A percentile compares a stretch with the other conserved stretches of the same genome.
phyloP scores from a whole-genome alignment of 2,329 filamentous ascomycete species.

The Penicillium aurantiogriseum region DNA sequence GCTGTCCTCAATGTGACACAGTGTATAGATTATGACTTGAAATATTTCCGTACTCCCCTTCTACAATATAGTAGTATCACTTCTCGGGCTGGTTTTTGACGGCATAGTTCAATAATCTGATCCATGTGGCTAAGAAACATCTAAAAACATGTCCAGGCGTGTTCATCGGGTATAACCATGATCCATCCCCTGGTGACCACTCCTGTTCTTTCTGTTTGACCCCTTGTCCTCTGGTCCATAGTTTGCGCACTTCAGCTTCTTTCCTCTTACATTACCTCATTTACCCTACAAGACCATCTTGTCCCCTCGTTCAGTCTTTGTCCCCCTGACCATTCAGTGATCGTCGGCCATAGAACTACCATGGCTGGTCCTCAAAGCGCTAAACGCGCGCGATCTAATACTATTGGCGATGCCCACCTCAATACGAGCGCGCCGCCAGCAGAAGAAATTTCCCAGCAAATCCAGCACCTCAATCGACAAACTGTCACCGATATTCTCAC shows the following conservation, averaged over 20 bases:
- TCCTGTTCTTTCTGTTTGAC: neutral
- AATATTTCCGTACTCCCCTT: slow-evolving; percentile 11
- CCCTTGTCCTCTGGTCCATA: neutral
- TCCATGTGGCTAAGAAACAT: neutral
- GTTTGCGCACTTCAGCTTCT: neutral
- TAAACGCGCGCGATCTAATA: neutral
- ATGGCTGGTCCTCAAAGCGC: neutral
- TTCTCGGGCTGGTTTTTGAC: neutral
- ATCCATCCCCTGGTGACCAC: neutral
- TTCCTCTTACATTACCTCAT: neutral
- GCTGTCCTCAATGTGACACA: slow-evolving; percentile 15
- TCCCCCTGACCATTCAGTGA: neutral
- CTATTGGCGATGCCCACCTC: neutral
- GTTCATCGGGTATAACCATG: neutral
- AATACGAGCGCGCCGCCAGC: neutral
- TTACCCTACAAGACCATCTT: neutral
- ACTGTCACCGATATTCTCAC: neutral
- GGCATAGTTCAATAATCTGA: neutral
- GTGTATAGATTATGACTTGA: slow-evolving; percentile 29
- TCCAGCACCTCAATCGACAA: neutral
- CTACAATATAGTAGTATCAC: neutral
- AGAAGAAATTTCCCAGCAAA: neutral
- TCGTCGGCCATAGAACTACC: neutral
- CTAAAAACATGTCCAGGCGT: neutral
- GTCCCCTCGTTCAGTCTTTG: neutral